phyloP scores from a whole-genome alignment of 306 rosid genomes.

The Carpinus fangiana region DNA sequence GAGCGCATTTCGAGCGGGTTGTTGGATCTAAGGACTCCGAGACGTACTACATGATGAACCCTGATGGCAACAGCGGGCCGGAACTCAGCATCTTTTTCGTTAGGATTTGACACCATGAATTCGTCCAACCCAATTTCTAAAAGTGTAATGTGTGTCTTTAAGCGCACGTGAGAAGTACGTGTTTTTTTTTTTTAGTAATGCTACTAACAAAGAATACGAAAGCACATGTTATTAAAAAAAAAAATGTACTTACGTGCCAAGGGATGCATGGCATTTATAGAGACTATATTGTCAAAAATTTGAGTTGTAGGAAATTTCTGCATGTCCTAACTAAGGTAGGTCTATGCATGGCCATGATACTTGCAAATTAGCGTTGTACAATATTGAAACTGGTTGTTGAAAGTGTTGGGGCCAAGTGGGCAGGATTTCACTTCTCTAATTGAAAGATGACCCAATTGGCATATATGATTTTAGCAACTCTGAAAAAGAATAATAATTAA shows the following conservation, averaged over 20 bases:
- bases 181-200: too few relatives aligned
- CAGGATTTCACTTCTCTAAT: background rate
- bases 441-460: background rate
- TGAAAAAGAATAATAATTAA: background rate
- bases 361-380: background rate
- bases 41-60: slow-evolving; percentile 82
- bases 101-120: slow-evolving; percentile 40
- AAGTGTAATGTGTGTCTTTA: too few relatives aligned
- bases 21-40: slow-evolving; percentile 84
- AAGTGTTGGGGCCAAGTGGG: background rate
- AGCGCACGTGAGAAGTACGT: too few relatives aligned
- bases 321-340: background rate
- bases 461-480: background rate
- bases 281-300: too few relatives aligned
- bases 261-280: too few relatives aligned
- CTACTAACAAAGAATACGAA: too few relatives aligned
- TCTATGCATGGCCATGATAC: background rate
- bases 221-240: too few relatives aligned
- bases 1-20: slow-evolving; percentile 71
- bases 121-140: too few relatives aligned
- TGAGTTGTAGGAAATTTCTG: too few relatives aligned
- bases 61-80: slow-evolving; percentile 62
- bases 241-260: too few relatives aligned
- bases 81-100: slow-evolving; percentile 76
- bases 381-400: background rate